These are phyloP conservation scores for Penicillium sp. DNA, from an alignment of 2,329 filamentous ascomycete genomes.

Conservation along the genomic window DNA sequence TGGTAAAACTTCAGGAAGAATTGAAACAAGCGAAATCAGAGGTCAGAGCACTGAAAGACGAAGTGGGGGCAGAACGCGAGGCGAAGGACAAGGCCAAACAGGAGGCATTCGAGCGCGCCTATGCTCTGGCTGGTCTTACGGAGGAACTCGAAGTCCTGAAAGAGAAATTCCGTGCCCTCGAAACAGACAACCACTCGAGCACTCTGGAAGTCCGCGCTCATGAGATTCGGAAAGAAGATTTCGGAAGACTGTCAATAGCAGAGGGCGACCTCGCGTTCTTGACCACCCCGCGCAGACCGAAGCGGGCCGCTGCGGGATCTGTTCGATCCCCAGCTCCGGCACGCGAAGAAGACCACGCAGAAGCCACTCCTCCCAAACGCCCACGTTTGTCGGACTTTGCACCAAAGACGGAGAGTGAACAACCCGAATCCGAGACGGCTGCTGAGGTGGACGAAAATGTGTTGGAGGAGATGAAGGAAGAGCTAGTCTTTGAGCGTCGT, in stretches of 20 bases:
- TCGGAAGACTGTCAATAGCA: constrained; percentile 30
- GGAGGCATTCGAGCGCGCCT: constrained; percentile 50
- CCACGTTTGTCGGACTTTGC: constrained; percentile 34
- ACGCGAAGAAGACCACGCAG: constrained; percentile 11
- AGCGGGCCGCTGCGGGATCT: constrained; percentile 35
- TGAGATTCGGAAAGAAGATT: constrained; percentile 31
- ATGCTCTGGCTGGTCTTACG: constrained; percentile 46
- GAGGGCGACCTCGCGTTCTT: constrained; percentile 37
- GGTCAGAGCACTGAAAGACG: constrained; percentile 52
- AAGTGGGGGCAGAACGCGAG: constrained; percentile 53
- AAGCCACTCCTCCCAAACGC: constrained; percentile 38
- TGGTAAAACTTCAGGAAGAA: constrained; percentile 57
- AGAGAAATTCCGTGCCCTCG: constrained; percentile 40
- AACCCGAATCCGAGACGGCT: constrained; percentile 27
- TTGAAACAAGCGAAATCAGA: constrained; percentile 45
- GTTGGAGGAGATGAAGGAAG: constrained; percentile 48
- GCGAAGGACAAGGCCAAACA: constrained; percentile 48
- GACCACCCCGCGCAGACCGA: constrained; percentile 35
- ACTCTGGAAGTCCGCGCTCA: constrained; percentile 35
- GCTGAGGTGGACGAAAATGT: constrained; percentile 41
- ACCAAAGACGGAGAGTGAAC: constrained; percentile 24
- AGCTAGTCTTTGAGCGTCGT: constrained; percentile 53
- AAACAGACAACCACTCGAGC: constrained; percentile 39
- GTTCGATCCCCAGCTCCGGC: constrained; percentile 20
- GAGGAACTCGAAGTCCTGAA: constrained; percentile 48